phyloP scores from a whole-genome alignment of 306 rosid genomes.

The Fagus sylvatica region DNA sequence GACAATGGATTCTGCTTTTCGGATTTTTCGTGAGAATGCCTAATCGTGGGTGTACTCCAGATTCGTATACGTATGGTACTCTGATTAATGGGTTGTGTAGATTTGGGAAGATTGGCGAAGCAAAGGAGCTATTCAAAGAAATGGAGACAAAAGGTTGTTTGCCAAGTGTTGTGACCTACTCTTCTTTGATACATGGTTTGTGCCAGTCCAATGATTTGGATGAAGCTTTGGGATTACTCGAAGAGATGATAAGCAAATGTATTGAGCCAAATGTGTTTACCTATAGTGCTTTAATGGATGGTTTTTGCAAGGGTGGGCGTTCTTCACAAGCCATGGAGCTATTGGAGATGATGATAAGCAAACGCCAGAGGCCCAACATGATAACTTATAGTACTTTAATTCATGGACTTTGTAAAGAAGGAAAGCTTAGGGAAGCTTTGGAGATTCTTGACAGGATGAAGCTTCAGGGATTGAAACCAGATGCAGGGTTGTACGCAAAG shows the following conservation, averaged over 20 bases:
- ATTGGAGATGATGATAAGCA: constrained; percentile 59
- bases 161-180: constrained; percentile 78
- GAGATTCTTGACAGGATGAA: constrained; percentile 92
- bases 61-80: constrained; percentile 90
- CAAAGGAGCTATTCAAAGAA: constrained; percentile 69
- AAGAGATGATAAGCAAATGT: constrained; percentile 62
- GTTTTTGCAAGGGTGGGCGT: constrained; percentile 74
- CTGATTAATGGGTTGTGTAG: constrained; percentile 77
- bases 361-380: constrained; percentile 60
- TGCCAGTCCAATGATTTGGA: constrained; percentile 62
- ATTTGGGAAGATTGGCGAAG: constrained; percentile 59
- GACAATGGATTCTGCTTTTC: constrained; percentile 68
- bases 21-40: constrained; percentile 77
- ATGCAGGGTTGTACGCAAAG: constrained; percentile 78
- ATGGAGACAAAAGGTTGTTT: constrained; percentile 61
- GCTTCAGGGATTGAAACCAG: constrained; percentile 86
- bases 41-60: constrained; percentile 66
- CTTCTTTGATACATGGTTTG: constrained; percentile 76
- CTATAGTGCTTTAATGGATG: constrained; percentile 76
- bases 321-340: constrained; percentile 66
- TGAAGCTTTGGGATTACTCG: constrained; percentile 62
- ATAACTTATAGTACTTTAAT: constrained; percentile 74
- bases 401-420: constrained; percentile 75
- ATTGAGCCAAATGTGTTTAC: constrained; percentile 83
- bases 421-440: constrained; percentile 64